A percentile compares a stretch with the other conserved stretches of the same genome.
Evolutionary conservation across 192 early-diverging fungal species (phyloP).

Genomic region (Coemansia umbellata): DNA sequence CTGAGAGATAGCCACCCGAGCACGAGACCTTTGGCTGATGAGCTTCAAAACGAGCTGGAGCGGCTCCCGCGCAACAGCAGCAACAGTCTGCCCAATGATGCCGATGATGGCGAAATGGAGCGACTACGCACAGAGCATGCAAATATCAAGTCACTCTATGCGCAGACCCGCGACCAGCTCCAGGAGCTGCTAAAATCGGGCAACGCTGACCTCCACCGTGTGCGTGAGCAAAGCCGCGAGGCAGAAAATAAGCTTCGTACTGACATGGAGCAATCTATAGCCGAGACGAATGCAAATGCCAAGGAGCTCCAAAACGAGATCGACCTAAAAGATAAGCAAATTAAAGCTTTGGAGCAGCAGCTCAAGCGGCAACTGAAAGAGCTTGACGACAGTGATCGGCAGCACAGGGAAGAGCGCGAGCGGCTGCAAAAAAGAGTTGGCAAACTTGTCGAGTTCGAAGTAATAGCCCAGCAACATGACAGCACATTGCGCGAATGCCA

Average conservation of each 20-base stretch:
- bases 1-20: neutral
- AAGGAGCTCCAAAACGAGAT: too few relatives aligned
- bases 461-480: constrained; percentile 4
- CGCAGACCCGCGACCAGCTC: constrained; percentile 49
- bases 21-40: too few relatives aligned
- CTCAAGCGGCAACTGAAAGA: constrained; percentile 4
- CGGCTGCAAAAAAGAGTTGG: too few relatives aligned
- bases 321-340: too few relatives aligned
- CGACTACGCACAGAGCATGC: constrained; percentile 32
- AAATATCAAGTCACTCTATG: constrained; percentile 46
- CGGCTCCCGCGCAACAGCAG: neutral
- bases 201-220: constrained; percentile 14
- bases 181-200: constrained; percentile 31
- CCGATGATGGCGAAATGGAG: constrained; percentile 30
- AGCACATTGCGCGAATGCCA: constrained; percentile 3
- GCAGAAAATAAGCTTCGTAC: constrained; percentile 8
- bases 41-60: neutral
- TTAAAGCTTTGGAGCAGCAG: constrained; percentile 3
- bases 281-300: neutral
- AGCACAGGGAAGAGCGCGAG: neutral
- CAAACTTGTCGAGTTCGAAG: too few relatives aligned
- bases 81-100: neutral
- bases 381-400: constrained; percentile 5
- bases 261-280: constrained; percentile 3
- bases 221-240: constrained; percentile 6